Conservation (phyloP, 208 protist species). For the Herpetomonas samuelpessoai region DNA sequence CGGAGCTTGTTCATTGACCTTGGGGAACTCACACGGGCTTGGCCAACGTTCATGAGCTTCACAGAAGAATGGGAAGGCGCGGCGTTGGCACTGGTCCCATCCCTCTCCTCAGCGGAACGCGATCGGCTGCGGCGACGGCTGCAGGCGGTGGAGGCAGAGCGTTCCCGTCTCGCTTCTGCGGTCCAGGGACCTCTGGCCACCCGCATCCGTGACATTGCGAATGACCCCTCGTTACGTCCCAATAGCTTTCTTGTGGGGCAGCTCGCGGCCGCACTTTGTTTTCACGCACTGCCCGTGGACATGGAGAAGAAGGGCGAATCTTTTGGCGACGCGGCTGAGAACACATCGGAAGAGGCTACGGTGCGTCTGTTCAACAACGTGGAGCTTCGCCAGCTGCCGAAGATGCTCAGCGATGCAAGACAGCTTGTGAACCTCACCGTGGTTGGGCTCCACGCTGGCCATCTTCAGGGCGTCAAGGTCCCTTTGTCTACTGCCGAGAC, state of each 20-base stretch:
- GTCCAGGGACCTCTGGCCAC: slow-evolving; percentile 13
- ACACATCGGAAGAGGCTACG: slow-evolving; percentile 14
- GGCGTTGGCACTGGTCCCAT: slow-evolving; percentile 14
- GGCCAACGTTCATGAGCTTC: slow-evolving; percentile 14
- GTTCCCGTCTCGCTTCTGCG: slow-evolving; percentile 6
- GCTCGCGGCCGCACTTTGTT: neutral
- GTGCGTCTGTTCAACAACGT: slow-evolving; percentile 27
- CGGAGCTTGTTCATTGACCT: slow-evolving; percentile 39
- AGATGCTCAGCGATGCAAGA: slow-evolving; percentile 31
- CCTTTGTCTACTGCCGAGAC: slow-evolving; percentile 14
- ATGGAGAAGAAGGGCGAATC: slow-evolving; percentile 1
- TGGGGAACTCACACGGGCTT: slow-evolving; percentile 20
- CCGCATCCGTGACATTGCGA: slow-evolving; percentile 41
- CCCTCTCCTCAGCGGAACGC: slow-evolving; percentile 2
- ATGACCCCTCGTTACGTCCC: slow-evolving; percentile 17
- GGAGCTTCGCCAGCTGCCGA: slow-evolving; percentile 30
- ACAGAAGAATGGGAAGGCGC: too few species aligned
- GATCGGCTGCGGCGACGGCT: neutral
- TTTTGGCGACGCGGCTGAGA: neutral
- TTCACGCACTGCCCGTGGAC: neutral
- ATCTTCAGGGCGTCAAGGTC: too few species aligned
- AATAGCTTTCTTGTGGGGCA: slow-evolving; percentile 63
- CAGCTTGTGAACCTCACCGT: slow-evolving; percentile 39
- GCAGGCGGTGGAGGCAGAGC: slow-evolving; percentile 10
- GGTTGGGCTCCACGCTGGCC: slow-evolving; percentile 19